Base-by-base conservation (phyloP, 1,284 basidiomycete genomes). In the Stygiomarasmius scandens region DNA sequence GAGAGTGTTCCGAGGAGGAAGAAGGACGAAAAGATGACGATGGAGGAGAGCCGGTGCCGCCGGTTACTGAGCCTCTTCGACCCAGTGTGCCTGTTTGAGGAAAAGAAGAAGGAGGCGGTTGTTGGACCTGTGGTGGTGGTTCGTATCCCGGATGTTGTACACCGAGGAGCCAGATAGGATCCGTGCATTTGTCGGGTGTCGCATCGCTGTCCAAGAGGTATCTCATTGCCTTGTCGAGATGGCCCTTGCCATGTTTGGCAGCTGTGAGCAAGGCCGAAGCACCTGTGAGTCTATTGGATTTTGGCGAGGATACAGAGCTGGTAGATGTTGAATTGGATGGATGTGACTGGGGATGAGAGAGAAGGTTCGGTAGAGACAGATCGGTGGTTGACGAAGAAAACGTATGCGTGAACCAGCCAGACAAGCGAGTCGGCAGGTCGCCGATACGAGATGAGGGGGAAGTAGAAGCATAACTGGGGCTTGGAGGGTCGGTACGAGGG, bases 91-190 rank as follows among this genome's bases (percentile, higher is more conserved):
- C 54, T 11, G 44, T 44, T 24, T 52, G 63, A 27, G 41, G 47
- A 14, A 63, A 43, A 50, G 25, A 69, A 55, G 43, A 62, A 68
- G 60, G 63, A 64, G 53, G 62, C 59, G 53, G 67, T 64, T 63
- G 76, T 38, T 47, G 51, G 23, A 27, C 10, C 32, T 71, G 74
- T 2, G 76, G 80, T 2, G 78, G 72, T 41, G 80, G 83, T 61
- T 90, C 89, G 64, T 86, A 90, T 3, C 87, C 89, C 9, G 83
- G 83, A 67, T 95, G 92, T 60, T 83, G 81, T 5, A 93, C 85
- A 27, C 93, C 93, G 47, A 95, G 79, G 6, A 95, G 73, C 92
- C 92, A 95, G 45, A 95, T 95, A 0, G 87, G 82, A 25, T 94
- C 90, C 0, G 81, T 68, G 56, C 85, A 93, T 63, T 84, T 87